These are phyloP conservation scores for Xylona heveae DNA, from an alignment of 495 filamentous ascomycete genomes.

Conservation along the genomic window DNA sequence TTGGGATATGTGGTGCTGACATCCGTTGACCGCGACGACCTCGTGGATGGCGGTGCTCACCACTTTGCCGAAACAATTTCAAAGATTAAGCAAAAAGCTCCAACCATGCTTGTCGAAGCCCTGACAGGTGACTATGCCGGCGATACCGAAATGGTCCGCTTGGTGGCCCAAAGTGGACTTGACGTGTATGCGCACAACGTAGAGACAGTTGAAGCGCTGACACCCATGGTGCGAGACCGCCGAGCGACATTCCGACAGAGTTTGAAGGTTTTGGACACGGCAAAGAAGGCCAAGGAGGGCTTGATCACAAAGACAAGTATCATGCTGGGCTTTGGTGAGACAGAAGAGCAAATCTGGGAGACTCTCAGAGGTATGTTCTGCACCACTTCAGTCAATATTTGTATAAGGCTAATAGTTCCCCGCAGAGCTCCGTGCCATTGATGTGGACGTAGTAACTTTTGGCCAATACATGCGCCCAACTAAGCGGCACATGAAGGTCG, in stretches of 20 bases:
- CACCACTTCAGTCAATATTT: background rate
- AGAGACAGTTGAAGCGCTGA: slow-evolving; percentile 82
- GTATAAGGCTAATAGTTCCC: slow-evolving; percentile 5
- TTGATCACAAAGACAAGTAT: slow-evolving; percentile 94
- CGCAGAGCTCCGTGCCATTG: slow-evolving; percentile 46
- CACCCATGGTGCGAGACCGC: slow-evolving; percentile 75
- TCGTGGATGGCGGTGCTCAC: slow-evolving; percentile 65
- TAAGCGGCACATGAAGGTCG: slow-evolving; percentile 89
- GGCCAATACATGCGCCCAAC: slow-evolving; percentile 99
- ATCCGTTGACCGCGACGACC: slow-evolving; percentile 79
- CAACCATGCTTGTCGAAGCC: slow-evolving; percentile 78
- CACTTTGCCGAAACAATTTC: slow-evolving; percentile 92
- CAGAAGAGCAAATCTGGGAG: slow-evolving; percentile 68
- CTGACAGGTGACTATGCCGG: slow-evolving; percentile 81
- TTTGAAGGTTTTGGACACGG: slow-evolving; percentile 56
- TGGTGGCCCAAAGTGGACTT: slow-evolving; percentile 69
- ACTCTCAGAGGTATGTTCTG: slow-evolving; percentile 37
- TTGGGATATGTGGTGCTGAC: slow-evolving; percentile 92
- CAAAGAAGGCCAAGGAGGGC: slow-evolving; percentile 48
- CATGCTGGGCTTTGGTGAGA: slow-evolving; percentile 91
- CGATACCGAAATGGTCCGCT: slow-evolving; percentile 56
- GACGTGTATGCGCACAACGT: slow-evolving; percentile 97
- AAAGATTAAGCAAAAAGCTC: slow-evolving; percentile 79
- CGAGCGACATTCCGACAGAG: slow-evolving; percentile 79
- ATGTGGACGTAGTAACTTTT: slow-evolving; percentile 91